phyloP scores from a whole-genome alignment of 179 eudicot species.

The Amaranthus tricolor region DNA sequence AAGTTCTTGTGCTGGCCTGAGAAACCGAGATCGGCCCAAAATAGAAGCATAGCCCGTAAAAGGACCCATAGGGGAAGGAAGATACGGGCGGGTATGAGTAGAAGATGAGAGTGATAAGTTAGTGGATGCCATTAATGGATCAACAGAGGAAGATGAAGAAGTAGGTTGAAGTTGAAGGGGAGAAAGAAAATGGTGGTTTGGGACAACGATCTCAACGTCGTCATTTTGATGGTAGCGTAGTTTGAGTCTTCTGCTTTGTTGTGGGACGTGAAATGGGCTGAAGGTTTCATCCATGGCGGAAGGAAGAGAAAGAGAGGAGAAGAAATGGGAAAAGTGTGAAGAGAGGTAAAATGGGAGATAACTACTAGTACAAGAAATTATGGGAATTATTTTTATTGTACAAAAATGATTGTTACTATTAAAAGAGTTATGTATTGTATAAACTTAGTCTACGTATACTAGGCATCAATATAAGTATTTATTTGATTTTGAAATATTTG shows the following conservation, averaged over 20 bases:
- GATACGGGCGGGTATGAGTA: constrained; percentile 31
- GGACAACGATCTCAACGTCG: not conserved
- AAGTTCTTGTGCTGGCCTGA: constrained; percentile 77
- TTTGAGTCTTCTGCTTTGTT: constrained; percentile 40
- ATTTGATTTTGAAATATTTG: too few relatives aligned
- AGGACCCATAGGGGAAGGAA: constrained; percentile 57
- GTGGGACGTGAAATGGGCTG: constrained; percentile 36
- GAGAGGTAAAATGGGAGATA: not conserved
- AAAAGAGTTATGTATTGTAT: too few relatives aligned
- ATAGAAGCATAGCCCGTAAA: constrained; percentile 88
- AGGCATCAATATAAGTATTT: too few relatives aligned
- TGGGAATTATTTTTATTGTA: not conserved
- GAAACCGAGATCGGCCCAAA: constrained; percentile 68
- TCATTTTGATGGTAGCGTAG: constrained; percentile 27
- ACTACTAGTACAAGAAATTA: too few relatives aligned
- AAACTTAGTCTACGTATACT: too few relatives aligned
- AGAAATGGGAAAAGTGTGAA: not conserved
- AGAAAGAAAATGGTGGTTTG: constrained; percentile 7
- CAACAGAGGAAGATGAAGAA: not conserved
- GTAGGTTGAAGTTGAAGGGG: not conserved
- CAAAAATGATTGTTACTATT: too few relatives aligned
- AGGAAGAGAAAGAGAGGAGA: not conserved
- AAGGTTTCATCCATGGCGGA: constrained; percentile 29
- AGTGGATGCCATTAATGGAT: not conserved
- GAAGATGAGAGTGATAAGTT: constrained; percentile 27